These are phyloP conservation scores for Beauveria bassiana DNA, from an alignment of 2,329 filamentous ascomycete genomes.

Conservation along the genomic window DNA sequence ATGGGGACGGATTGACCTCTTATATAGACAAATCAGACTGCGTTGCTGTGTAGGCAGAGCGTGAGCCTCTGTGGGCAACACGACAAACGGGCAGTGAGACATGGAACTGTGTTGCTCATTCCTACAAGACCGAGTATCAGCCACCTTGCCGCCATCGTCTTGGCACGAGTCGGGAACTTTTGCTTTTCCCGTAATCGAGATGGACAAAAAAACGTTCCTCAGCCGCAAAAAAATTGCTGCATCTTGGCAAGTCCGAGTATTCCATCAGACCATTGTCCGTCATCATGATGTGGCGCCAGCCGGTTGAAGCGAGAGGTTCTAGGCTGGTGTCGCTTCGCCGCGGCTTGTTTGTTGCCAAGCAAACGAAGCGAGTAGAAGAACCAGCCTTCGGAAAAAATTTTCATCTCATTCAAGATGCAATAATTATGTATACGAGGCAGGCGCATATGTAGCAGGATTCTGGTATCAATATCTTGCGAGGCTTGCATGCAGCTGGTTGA, in stretches of 20 bases:
- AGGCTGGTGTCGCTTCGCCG: slow-evolving; percentile 6
- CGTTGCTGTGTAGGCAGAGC: neutral
- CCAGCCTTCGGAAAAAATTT: neutral
- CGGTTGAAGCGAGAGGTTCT: too few relatives aligned
- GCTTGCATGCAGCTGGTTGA: neutral
- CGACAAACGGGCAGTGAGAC: neutral
- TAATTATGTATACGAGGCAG: neutral
- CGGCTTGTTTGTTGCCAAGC: slow-evolving; percentile 9
- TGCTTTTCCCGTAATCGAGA: neutral
- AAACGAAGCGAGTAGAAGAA: neutral
- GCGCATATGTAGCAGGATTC: neutral
- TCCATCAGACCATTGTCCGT: neutral
- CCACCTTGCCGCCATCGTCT: neutral
- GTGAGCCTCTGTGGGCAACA: neutral
- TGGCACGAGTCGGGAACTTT: neutral
- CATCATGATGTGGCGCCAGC: neutral
- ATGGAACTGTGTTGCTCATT: neutral
- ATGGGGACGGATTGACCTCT: neutral
- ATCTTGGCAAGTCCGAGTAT: neutral
- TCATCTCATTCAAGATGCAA: neutral
- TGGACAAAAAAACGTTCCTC: too few relatives aligned
- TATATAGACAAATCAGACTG: neutral
- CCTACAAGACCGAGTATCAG: neutral
- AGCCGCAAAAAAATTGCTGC: neutral
- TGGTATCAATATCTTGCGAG: slow-evolving; percentile 4